phyloP scores from a whole-genome alignment of 495 filamentous ascomycete species.

The Hyaloscypha finlandica region DNA sequence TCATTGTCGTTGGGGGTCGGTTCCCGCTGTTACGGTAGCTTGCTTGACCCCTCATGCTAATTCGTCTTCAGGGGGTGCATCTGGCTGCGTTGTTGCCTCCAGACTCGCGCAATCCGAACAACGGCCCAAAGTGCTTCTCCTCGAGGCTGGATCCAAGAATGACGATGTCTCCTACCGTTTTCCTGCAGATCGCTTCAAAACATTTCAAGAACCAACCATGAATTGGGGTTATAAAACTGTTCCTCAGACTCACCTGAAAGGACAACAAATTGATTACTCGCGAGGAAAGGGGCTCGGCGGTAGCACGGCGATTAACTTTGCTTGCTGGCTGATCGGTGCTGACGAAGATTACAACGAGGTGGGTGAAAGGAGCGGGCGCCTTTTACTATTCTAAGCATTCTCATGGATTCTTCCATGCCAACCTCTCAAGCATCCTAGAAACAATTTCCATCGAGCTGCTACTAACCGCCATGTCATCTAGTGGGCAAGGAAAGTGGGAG shows the following conservation, averaged over 20 bases:
- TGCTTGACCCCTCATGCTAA: background rate
- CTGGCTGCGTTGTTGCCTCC: constrained; percentile 53
- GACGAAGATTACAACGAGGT: constrained; percentile 59
- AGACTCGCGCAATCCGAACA: constrained; percentile 46
- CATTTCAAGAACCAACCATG: constrained; percentile 47
- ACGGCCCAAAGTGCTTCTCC: constrained; percentile 52
- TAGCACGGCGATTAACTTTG: constrained; percentile 64
- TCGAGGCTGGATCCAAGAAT: constrained; percentile 59
- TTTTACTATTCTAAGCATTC: background rate
- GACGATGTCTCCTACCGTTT: constrained; percentile 48
- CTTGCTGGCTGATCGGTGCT: constrained; percentile 57
- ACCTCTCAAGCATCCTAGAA: background rate
- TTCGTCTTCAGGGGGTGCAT: constrained; percentile 51
- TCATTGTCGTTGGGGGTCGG: constrained; percentile 57
- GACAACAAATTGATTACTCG: constrained; percentile 55
- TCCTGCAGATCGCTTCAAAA: constrained; percentile 53
- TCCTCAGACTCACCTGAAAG: constrained; percentile 52
- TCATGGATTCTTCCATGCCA: background rate
- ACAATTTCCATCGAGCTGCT: background rate
- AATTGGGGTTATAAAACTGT: constrained; percentile 65
- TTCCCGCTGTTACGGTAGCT: constrained; percentile 4
- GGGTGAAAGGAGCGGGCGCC: background rate
- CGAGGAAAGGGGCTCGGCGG: constrained; percentile 64
- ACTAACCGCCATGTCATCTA: background rate
- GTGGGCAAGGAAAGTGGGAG: constrained; percentile 43